Conservation (phyloP, 768 basidiomycete species). For the Psilocybe cyanescens region DNA sequence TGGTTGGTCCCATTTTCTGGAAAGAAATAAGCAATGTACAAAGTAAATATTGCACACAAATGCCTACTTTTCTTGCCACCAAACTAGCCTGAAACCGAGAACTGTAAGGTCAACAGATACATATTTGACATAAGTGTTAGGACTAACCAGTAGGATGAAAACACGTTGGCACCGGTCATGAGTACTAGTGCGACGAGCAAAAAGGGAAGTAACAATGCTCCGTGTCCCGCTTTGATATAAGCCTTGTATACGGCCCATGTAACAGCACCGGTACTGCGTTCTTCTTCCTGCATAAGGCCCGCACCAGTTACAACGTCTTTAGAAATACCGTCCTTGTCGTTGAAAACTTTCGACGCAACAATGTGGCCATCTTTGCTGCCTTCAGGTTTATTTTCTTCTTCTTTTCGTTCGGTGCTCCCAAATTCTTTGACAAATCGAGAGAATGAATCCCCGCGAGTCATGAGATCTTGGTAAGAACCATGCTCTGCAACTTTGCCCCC, state of each 20-base stretch:
- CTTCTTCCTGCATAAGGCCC: conserved; percentile 80
- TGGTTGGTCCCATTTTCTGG: conserved; percentile 55
- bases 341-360: conserved; percentile 43
- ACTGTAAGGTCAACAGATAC: not conserved
- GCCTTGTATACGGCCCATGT: conserved; percentile 51
- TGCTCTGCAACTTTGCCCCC: conserved; percentile 81
- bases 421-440: conserved; percentile 75
- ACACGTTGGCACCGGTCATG: conserved; percentile 69
- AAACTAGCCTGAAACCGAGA: conserved; percentile 62
- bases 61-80: conserved; percentile 71
- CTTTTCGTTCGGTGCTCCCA: conserved; percentile 26
- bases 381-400: conserved; percentile 16
- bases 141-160: conserved; percentile 73
- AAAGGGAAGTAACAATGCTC: conserved; percentile 62
- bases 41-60: not conserved
- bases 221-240: conserved; percentile 73
- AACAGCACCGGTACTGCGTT: conserved; percentile 77
- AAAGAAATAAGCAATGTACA: conserved; percentile 14
- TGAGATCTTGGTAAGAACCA: conserved; percentile 77
- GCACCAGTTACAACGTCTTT: conserved; percentile 44
- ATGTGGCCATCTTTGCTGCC: conserved; percentile 6
- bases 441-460: conserved; percentile 64
- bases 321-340: conserved; percentile 27
- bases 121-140: not conserved
- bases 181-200: conserved; percentile 57